A percentile compares a stretch with the other conserved stretches of the same genome.
Evolutionary conservation across 768 basidiomycete species (phyloP).

Genomic region (Mrakia gelida): DNA sequence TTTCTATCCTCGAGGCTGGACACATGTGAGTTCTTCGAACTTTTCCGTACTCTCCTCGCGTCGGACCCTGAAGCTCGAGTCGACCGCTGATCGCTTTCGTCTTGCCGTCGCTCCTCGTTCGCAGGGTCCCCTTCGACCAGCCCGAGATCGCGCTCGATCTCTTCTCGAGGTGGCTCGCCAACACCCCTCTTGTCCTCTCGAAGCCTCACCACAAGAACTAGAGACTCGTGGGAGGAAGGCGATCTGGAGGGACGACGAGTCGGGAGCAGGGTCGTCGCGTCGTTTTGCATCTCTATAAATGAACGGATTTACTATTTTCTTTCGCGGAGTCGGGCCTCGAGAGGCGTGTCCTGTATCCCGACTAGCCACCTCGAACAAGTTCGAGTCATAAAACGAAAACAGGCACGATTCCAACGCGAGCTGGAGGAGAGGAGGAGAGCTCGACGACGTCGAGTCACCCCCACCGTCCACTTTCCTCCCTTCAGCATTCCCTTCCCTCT

Average conservation of each 20-base stretch:
- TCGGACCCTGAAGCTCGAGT: not conserved
- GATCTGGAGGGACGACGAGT: not conserved
- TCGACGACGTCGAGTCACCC: too few relatives aligned
- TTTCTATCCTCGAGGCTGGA: constrained; percentile 73
- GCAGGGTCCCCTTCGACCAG: constrained; percentile 76
- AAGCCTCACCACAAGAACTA: not conserved
- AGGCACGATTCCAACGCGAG: too few relatives aligned
- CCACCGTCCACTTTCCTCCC: too few relatives aligned
- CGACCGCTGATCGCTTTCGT: not conserved
- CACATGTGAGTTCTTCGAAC: constrained; percentile 46
- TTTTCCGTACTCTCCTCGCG: too few relatives aligned
- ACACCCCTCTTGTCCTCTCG: constrained; percentile 26
- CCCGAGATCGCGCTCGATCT: constrained; percentile 73
- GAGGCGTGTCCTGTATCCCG: too few relatives aligned
- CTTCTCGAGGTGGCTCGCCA: constrained; percentile 39
- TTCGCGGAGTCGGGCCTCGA: too few relatives aligned
- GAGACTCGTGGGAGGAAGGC: not conserved
- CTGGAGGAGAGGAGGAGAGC: too few relatives aligned
- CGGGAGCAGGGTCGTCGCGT: not conserved
- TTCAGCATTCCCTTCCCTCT: too few relatives aligned
- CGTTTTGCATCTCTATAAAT: too few relatives aligned
- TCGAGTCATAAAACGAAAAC: too few relatives aligned
- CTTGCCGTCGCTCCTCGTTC: not conserved
- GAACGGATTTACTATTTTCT: too few relatives aligned
- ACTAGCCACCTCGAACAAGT: too few relatives aligned